Conservation (phyloP, 371 early-diverging fungal genomes). For the Syncephalis fuscata region DNA sequence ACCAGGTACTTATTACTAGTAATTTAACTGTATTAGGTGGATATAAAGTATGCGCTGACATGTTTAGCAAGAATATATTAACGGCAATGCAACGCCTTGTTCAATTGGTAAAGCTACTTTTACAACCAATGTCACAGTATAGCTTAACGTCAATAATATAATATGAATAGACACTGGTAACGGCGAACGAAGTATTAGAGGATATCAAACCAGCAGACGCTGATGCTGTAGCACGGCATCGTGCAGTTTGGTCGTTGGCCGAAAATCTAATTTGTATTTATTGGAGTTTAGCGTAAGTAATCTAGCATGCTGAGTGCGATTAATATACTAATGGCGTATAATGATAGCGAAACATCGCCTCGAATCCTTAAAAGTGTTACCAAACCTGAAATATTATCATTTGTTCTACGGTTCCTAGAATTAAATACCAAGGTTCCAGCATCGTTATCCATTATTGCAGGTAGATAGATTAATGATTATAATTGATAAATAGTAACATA, state of each 20-base stretch:
- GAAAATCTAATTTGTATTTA: constrained; percentile 56
- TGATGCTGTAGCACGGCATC: constrained; percentile 29
- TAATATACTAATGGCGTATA: background rate
- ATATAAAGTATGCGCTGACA: constrained; percentile 39
- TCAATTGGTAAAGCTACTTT: constrained; percentile 25
- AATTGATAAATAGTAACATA: too few species aligned
- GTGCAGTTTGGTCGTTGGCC: constrained; percentile 44
- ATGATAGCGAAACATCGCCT: constrained; percentile 41
- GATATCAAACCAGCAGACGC: constrained; percentile 22
- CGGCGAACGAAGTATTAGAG: constrained; percentile 8
- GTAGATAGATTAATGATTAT: too few species aligned
- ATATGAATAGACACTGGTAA: too few species aligned
- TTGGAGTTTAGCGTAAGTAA: constrained; percentile 30
- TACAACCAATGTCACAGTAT: too few species aligned
- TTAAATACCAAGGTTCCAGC: too few species aligned
- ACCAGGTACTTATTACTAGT: constrained; percentile 10
- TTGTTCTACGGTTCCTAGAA: too few species aligned
- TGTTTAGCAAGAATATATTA: constrained; percentile 44
- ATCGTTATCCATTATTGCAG: too few species aligned
- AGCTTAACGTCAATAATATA: too few species aligned
- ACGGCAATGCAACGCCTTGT: constrained; percentile 28
- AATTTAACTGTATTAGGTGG: constrained; percentile 41
- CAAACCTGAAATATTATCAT: constrained; percentile 23
- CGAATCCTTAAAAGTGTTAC: constrained; percentile 43
- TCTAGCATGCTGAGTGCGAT: background rate